Conservation (phyloP, 441 rosid genomes). For the Hura crepitans region DNA sequence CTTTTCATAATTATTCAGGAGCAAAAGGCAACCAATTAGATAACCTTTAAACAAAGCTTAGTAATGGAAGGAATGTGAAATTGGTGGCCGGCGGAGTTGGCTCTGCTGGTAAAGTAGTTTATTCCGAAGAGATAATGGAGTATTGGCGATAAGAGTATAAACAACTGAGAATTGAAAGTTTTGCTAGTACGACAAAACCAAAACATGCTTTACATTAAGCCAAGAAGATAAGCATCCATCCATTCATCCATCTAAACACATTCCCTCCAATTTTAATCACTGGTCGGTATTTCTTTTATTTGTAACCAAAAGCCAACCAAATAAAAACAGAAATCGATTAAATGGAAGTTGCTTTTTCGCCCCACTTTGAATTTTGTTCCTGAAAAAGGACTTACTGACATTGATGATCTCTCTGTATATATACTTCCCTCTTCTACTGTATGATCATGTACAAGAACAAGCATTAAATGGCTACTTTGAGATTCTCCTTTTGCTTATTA, state of each 20-base stretch:
- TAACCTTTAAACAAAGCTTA: not conserved
- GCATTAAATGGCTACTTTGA: conserved; percentile 29
- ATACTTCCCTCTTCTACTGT: conserved; percentile 5
- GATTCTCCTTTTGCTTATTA: conserved; percentile 17
- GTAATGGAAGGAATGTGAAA: not conserved
- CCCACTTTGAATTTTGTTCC: conserved; percentile 21
- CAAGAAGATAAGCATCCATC: not conserved
- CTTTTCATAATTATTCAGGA: not conserved
- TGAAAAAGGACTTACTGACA: not conserved
- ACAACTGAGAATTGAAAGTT: not conserved
- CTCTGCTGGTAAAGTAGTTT: not conserved
- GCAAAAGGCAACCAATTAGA: not conserved
- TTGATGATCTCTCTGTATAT: conserved; percentile 9
- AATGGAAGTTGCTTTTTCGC: not conserved
- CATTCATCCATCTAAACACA: not conserved
- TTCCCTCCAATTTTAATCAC: not conserved
- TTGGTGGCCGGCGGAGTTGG: not conserved
- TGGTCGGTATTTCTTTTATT: conserved; percentile 12
- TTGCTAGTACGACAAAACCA: not conserved
- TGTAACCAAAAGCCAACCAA: conserved; percentile 6
- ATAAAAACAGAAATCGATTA: not conserved
- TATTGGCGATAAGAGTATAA: too few species aligned
- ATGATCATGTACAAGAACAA: not conserved
- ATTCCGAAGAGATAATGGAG: not conserved
- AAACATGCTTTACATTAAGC: not conserved